Evolutionary conservation across 306 rosid genomes (phyloP).

Genomic region (Vicia villosa): DNA sequence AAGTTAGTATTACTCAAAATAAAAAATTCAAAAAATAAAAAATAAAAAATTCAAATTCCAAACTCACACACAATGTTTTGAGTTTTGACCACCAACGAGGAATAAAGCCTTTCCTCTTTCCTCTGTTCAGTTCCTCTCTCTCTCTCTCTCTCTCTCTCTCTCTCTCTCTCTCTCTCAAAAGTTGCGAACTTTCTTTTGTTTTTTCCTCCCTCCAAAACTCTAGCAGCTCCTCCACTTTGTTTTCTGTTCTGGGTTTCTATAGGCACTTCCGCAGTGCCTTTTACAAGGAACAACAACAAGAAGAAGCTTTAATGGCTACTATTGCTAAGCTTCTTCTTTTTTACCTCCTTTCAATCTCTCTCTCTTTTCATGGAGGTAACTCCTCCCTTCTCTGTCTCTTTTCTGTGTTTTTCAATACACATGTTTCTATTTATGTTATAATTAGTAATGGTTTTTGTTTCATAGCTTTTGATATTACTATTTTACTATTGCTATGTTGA

Average conservation of each 20-base stretch:
- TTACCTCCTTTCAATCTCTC: constrained; percentile 48
- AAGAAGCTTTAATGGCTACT: constrained; percentile 50
- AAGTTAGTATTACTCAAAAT: too few species aligned
- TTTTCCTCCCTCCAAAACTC: constrained; percentile 22
- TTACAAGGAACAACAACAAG: neutral
- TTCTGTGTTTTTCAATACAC: neutral
- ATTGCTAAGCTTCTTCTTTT: constrained; percentile 46
- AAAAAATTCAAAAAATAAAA: neutral
- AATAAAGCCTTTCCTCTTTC: neutral
- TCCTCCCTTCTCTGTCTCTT: neutral
- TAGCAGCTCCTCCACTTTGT: neutral
- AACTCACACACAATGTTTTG: neutral
- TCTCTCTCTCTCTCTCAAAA: constrained; percentile 14
- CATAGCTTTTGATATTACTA: neutral
- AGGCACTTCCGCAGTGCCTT: constrained; percentile 17
- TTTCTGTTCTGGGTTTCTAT: constrained; percentile 32
- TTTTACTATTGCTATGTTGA: constrained; percentile 26
- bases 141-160: constrained; percentile 20
- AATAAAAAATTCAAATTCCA: neutral
- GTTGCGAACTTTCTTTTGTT: constrained; percentile 1
- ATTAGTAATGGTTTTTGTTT: neutral
- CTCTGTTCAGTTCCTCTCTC: neutral
- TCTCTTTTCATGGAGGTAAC: constrained; percentile 65
- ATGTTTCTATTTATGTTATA: neutral
- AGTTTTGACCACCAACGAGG: neutral